These are phyloP conservation scores for Aspergillus viridinutans DNA, from an alignment of 2,329 filamentous ascomycete species.

Conservation along the genomic window DNA sequence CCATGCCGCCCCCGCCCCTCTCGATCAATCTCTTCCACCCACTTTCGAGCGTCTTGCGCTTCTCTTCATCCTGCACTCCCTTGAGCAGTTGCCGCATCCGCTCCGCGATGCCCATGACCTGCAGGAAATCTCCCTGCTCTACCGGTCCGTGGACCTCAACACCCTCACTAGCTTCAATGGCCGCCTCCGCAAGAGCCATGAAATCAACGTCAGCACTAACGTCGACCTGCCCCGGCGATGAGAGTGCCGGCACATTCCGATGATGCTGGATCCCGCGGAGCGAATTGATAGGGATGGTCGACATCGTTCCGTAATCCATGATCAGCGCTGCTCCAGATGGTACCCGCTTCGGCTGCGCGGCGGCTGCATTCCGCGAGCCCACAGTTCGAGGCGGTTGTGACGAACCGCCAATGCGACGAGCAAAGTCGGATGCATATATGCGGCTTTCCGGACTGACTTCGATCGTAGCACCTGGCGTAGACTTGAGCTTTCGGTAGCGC, in stretches of 20 bases:
- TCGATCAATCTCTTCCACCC: constrained; percentile 84
- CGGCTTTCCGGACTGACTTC: constrained; percentile 88
- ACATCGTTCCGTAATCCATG: constrained; percentile 83
- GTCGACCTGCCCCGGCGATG: constrained; percentile 76
- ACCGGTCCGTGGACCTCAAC: constrained; percentile 93
- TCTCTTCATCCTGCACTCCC: constrained; percentile 46
- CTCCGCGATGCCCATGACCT: constrained; percentile 76
- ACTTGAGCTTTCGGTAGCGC: constrained; percentile 72
- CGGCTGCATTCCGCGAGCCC: constrained; percentile 9
- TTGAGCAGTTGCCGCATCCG: constrained; percentile 65
- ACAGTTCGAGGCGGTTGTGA: constrained; percentile 27
- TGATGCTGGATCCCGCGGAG: constrained; percentile 84
- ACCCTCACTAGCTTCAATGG: constrained; percentile 67
- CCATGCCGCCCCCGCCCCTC: constrained; percentile 79
- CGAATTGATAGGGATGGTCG: constrained; percentile 79
- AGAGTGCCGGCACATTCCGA: constrained; percentile 71
- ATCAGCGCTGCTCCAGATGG: constrained; percentile 88
- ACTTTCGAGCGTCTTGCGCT: constrained; percentile 60
- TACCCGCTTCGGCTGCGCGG: constrained; percentile 50
- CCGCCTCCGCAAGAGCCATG: constrained; percentile 75
- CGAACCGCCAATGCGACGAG: constrained; percentile 74
- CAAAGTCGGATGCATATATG: constrained; percentile 75
- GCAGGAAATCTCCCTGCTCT: constrained; percentile 75
- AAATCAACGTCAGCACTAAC: constrained; percentile 94
- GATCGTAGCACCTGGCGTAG: constrained; percentile 65